Percentiles rank a stretch among this genome's conserved stretches.
Conservation (phyloP, 257 asterid species). For the Solanum neorickii region DNA sequence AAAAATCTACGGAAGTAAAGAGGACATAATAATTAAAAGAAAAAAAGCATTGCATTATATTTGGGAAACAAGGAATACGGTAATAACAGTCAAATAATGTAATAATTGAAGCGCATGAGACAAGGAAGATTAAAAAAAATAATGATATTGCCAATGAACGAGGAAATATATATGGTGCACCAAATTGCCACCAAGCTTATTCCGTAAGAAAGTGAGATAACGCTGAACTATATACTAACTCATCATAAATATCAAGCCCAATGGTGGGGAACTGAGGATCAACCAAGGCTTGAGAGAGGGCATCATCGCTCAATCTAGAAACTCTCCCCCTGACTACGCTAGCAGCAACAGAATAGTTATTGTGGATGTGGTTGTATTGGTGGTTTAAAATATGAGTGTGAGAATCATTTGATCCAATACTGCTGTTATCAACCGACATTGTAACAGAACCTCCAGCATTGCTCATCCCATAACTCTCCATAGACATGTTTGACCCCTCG, state of each 20-base stretch:
- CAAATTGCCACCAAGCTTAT: too few relatives aligned
- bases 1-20: too few relatives aligned
- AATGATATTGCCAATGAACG: too few relatives aligned
- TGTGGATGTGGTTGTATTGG: constrained; percentile 58
- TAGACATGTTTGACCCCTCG: constrained; percentile 84
- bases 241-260: constrained; percentile 79
- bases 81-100: too few relatives aligned
- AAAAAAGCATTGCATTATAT: too few relatives aligned
- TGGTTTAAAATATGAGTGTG: constrained; percentile 71
- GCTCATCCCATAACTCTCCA: constrained; percentile 76
- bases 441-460: constrained; percentile 90
- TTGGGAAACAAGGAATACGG: too few relatives aligned
- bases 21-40: too few relatives aligned
- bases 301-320: constrained; percentile 65
- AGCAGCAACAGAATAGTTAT: constrained; percentile 61
- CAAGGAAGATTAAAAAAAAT: too few relatives aligned
- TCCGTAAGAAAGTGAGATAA: background rate
- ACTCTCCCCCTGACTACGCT: constrained; percentile 59
- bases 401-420: constrained; percentile 82
- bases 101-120: too few relatives aligned
- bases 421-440: constrained; percentile 80
- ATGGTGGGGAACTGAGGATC: constrained; percentile 71
- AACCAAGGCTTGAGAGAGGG: constrained; percentile 87
- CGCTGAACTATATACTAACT: background rate
- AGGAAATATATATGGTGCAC: too few relatives aligned